These are phyloP conservation scores for Populus hybrid DNA, from an alignment of 441 rosid genomes.

Conservation along the genomic window DNA sequence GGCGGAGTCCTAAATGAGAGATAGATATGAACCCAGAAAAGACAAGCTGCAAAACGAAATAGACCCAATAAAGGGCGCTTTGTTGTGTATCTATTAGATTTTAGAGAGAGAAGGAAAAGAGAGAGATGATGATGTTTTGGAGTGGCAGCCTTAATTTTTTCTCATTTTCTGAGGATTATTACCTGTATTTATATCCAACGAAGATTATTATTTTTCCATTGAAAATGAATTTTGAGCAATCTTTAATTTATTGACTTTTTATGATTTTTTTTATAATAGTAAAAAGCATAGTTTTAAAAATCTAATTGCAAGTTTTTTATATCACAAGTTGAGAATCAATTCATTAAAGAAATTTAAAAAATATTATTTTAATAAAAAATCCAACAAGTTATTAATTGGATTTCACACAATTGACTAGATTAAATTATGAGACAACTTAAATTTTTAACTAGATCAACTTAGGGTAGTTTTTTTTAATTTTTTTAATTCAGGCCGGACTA, in stretches of 20 bases:
- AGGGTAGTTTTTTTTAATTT: too few species aligned
- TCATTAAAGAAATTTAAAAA: too few species aligned
- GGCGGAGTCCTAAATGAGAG: background rate
- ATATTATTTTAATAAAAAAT: too few species aligned
- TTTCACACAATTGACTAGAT: too few species aligned
- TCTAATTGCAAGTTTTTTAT: too few species aligned
- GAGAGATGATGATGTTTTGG: background rate
- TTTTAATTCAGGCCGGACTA: too few species aligned
- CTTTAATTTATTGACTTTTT: background rate
- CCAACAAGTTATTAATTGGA: too few species aligned
- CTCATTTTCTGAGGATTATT: slow-evolving; percentile 1
- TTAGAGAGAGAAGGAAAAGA: background rate
- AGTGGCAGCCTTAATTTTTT: background rate
- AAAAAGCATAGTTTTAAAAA: too few species aligned
- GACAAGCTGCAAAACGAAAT: background rate
- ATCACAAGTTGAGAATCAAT: too few species aligned
- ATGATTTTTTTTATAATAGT: background rate
- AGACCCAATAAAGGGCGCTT: background rate
- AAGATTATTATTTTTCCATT: background rate
- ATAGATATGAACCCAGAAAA: background rate
- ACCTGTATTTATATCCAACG: background rate
- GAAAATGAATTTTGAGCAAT: background rate
- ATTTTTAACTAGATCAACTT: too few species aligned
- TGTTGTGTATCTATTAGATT: background rate
- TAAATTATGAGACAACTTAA: too few species aligned